Evolutionary conservation across 2,329 filamentous ascomycete genomes (phyloP), one percentile per base, ranked within the genome.

Genomic region (Lachnellula arida): DNA sequence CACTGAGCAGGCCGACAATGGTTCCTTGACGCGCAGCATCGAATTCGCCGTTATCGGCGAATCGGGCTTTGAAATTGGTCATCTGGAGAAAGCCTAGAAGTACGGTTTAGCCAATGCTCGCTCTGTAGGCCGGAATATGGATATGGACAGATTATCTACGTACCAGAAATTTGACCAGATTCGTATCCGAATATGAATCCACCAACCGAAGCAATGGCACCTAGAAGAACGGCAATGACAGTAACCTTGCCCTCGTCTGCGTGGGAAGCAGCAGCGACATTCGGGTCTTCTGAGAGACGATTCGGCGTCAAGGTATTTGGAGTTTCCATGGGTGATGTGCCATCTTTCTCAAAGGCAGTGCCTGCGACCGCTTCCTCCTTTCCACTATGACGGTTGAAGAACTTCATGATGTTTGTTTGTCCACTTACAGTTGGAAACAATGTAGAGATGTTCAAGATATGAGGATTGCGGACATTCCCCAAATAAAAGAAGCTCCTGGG

Each of bases 81-180:
- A 86, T 86, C 54, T 76, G 70, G 61, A 86, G 79, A 70, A 84
- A 86, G 52, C 84, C 83, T 68, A 5, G 76, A 81, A 43, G 82
- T 15, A 32, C 6, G 12, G 5, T 12, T 81, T 25, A 35, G 22
- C 19, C 51, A 43, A 50, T 17, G n/a, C 23, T 1, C 42, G n/a
- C 23, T 1, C 42, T 7, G 32, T n/a, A 40, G n/a, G 22, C 1
- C 25, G 32, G 12, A 23, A 22, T 19, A 28, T 37, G 14, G 8
- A 62, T 17, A 23, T 15, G 37, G 17, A 6, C 9, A 28, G 39
- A 44, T 19, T 19, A 19, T 19, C 19, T 22, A 55, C 73, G 40
- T 72, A 81, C 79, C 78, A 76, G 66, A 78, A 71, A 71, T 82
- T 60, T 68, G 65, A 46, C 66, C 67, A 54, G 65, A 65, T 49